These are phyloP conservation scores for Trifolium fragiferum DNA, from an alignment of 306 rosid species.

Conservation along the genomic window DNA sequence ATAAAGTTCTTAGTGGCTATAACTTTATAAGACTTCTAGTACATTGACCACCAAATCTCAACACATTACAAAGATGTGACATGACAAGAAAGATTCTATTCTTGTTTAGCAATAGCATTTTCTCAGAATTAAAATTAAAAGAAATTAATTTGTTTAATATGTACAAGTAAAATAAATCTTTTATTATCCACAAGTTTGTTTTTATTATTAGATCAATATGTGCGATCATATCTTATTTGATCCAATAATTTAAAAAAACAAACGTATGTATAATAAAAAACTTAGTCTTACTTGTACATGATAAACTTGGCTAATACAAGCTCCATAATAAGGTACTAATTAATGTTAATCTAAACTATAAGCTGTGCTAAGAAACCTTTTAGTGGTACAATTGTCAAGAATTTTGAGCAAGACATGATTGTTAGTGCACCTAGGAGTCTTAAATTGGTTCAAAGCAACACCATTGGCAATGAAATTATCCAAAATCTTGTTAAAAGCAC, in stretches of 20 bases:
- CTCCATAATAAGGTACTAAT: background rate
- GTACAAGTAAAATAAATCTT: no score
- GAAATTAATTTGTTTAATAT: no score
- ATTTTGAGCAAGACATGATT: conserved; percentile 58
- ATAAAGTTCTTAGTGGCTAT: background rate
- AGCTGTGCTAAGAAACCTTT: conserved; percentile 64
- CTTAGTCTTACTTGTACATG: no score
- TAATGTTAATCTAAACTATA: conserved; percentile 35
- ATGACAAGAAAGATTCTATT: background rate
- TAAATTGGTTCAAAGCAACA: conserved; percentile 78
- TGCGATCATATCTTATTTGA: no score
- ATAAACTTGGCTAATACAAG: no score
- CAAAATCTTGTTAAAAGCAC: conserved; percentile 77
- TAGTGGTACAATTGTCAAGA: conserved; percentile 54
- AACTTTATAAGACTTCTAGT: background rate
- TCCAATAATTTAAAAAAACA: no score
- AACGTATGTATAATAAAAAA: no score
- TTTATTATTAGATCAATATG: no score
- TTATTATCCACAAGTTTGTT: no score
- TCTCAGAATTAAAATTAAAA: no score
- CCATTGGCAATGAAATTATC: conserved; percentile 73
- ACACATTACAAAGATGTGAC: background rate
- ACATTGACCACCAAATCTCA: background rate
- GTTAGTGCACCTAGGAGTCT: conserved; percentile 91
- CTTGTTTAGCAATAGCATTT: background rate